phyloP scores from a whole-genome alignment of 1,284 basidiomycete genomes.

The Heliocybe sulcata region DNA sequence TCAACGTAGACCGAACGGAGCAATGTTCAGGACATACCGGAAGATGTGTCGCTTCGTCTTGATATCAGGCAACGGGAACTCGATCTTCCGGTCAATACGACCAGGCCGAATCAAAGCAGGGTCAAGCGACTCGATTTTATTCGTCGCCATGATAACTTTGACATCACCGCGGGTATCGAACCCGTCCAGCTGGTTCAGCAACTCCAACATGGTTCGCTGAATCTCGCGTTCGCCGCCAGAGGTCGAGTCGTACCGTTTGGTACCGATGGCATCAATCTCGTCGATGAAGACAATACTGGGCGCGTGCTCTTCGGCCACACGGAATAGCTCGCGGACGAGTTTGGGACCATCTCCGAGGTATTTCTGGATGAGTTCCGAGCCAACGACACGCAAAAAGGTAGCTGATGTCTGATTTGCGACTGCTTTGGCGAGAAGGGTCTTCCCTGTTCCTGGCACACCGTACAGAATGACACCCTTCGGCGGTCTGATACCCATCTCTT shows the following conservation, averaged over 20 bases:
- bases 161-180: slow-evolving; percentile 99
- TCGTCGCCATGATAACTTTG: slow-evolving; percentile 94
- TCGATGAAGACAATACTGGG: slow-evolving; percentile 99
- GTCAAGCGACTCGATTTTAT: slow-evolving; percentile 92
- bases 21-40: slow-evolving; percentile 39
- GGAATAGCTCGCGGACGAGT: slow-evolving; percentile 94
- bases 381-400: slow-evolving; percentile 96
- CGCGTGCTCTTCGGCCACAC: slow-evolving; percentile 95
- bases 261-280: slow-evolving; percentile 98
- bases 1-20: neutral
- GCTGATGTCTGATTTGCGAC: slow-evolving; percentile 99
- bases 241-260: slow-evolving; percentile 97
- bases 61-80: slow-evolving; percentile 90
- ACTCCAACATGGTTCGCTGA: slow-evolving; percentile 97
- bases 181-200: slow-evolving; percentile 97
- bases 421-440: slow-evolving; percentile 96
- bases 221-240: slow-evolving; percentile 98
- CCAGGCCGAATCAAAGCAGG: slow-evolving; percentile 97
- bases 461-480: slow-evolving; percentile 99
- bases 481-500: slow-evolving; percentile 99
- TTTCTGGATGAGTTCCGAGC: slow-evolving; percentile 98
- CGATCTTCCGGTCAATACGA: slow-evolving; percentile 98
- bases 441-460: slow-evolving; percentile 97
- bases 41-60: slow-evolving; percentile 99
- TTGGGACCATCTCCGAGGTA: slow-evolving; percentile 99